Evolutionary conservation across 371 early-diverging fungal genomes (phyloP).

Genomic region (Mortierella sp.): DNA sequence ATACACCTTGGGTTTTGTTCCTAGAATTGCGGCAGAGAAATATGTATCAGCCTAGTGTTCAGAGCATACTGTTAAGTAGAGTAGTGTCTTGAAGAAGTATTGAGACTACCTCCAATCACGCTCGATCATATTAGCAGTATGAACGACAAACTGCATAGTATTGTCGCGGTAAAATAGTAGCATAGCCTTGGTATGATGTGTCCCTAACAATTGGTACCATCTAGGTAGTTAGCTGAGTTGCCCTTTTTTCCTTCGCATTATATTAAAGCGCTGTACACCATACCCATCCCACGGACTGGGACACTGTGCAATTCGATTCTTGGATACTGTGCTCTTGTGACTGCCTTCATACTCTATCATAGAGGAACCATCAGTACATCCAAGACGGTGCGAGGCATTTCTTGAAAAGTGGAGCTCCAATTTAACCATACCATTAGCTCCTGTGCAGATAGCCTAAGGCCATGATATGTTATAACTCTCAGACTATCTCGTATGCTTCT

Average conservation of each 20-base stretch:
- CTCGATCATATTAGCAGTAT: conserved; percentile 73
- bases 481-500: conserved; percentile 23
- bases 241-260: neutral
- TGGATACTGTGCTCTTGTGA: conserved; percentile 21
- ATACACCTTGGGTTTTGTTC: conserved; percentile 69
- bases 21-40: conserved; percentile 21
- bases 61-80: neutral
- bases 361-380: too few relatives aligned
- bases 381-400: too few relatives aligned
- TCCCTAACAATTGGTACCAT: conserved; percentile 55
- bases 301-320: conserved; percentile 33
- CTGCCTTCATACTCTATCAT: conserved; percentile 34
- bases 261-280: neutral
- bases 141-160: conserved; percentile 64
- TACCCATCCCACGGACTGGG: conserved; percentile 44
- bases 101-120: conserved; percentile 70
- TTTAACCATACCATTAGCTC: conserved; percentile 21
- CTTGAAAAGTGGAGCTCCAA: too few relatives aligned
- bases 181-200: conserved; percentile 78
- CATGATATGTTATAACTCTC: conserved; percentile 52
- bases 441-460: conserved; percentile 17
- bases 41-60: neutral
- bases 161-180: conserved; percentile 63
- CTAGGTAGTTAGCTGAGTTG: neutral
- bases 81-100: neutral